A percentile compares a stretch with the other conserved stretches of the same genome.
Conservation (phyloP, 805 yeast genomes). For the Candida methanosorbosa region DNA sequence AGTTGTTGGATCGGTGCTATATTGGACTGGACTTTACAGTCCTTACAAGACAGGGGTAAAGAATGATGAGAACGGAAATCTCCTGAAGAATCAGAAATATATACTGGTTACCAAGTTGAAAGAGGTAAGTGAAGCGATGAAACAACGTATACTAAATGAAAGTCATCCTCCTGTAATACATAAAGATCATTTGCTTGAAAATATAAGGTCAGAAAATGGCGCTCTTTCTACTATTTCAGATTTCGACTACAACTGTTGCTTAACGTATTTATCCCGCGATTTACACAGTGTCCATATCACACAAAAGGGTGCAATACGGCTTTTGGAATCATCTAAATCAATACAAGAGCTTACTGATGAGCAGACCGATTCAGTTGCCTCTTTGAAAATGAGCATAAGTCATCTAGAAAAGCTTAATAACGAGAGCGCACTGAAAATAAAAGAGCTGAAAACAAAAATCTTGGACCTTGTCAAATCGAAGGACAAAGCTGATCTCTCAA, state of each 20-base stretch:
- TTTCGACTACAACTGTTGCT: constrained; percentile 15
- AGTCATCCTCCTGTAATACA: constrained; percentile 8
- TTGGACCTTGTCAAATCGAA: neutral
- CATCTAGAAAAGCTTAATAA: neutral
- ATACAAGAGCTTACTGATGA: constrained; percentile 9
- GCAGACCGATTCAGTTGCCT: constrained; percentile 4
- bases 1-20: neutral
- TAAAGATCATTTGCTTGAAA: constrained; percentile 1
- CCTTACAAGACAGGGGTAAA: constrained; percentile 4
- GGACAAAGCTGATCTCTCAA: neutral
- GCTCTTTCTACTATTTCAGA: too few species aligned
- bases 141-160: constrained; percentile 1
- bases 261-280: constrained; percentile 14
- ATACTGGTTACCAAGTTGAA: constrained; percentile 10
- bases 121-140: constrained; percentile 5
- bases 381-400: neutral
- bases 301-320: constrained; percentile 4
- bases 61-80: constrained; percentile 10
- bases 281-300: constrained; percentile 3
- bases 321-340: too few species aligned
- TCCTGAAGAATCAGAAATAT: constrained; percentile 11
- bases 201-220: too few species aligned
- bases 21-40: neutral
- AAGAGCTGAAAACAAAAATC: neutral
- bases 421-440: neutral